phyloP scores from a whole-genome alignment of 1,139 yeast genomes.

The Saccharomycopsis crataegensis region DNA sequence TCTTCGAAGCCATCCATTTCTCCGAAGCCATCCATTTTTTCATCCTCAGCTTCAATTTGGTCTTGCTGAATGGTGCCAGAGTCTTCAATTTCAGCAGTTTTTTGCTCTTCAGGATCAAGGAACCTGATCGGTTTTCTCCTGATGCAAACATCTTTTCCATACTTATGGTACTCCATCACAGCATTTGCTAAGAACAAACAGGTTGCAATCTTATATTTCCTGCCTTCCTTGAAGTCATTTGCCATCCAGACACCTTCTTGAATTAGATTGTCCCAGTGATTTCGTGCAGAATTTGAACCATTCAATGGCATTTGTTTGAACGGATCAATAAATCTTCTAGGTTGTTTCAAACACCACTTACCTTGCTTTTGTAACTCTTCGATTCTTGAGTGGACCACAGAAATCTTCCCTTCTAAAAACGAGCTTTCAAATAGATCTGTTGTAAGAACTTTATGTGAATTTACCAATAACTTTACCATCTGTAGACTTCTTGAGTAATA shows the following conservation, averaged over 20 bases:
- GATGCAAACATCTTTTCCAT: slow-evolving; percentile 56
- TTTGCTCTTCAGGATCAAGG: slow-evolving; percentile 22
- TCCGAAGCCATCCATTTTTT: background rate
- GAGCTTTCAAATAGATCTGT: slow-evolving; percentile 84
- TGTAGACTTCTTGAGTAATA: slow-evolving; percentile 87
- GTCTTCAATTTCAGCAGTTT: slow-evolving; percentile 11
- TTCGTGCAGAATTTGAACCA: background rate
- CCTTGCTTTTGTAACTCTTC: slow-evolving; percentile 85
- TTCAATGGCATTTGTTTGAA: slow-evolving; percentile 27
- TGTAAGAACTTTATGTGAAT: slow-evolving; percentile 77
- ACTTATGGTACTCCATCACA: slow-evolving; percentile 67
- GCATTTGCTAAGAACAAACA: slow-evolving; percentile 67
- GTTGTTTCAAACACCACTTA: slow-evolving; percentile 90
- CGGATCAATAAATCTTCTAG: slow-evolving; percentile 65
- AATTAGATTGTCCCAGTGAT: slow-evolving; percentile 70
- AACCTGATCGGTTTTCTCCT: slow-evolving; percentile 34
- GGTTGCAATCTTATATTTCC: slow-evolving; percentile 61
- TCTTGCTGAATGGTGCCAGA: slow-evolving; percentile 18
- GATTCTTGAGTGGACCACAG: slow-evolving; percentile 86
- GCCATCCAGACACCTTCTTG: slow-evolving; percentile 85
- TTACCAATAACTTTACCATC: slow-evolving; percentile 67
- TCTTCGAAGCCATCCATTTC: slow-evolving; percentile 6
- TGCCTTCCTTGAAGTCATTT: slow-evolving; percentile 64
- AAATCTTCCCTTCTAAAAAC: slow-evolving; percentile 84
- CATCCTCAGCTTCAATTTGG: slow-evolving; percentile 4